A percentile compares a stretch with the other conserved stretches of the same genome.
Evolutionary conservation across 2,329 filamentous ascomycete species (phyloP).

Genomic region (Claviceps spartinae): DNA sequence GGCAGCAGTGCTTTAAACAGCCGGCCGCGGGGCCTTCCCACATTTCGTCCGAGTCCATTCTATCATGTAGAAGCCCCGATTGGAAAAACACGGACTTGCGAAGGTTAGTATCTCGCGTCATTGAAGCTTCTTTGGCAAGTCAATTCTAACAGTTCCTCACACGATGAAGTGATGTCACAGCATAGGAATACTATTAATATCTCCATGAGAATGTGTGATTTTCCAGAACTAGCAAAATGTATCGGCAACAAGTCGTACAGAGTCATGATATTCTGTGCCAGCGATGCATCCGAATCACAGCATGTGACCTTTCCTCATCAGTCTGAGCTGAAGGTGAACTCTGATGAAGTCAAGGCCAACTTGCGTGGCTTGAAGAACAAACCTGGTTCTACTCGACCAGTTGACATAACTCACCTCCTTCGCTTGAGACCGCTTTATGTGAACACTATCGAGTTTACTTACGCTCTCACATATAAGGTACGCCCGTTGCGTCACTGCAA

Average conservation of each 20-base stretch:
- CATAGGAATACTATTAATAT: conserved; percentile 36
- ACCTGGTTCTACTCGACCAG: conserved; percentile 83
- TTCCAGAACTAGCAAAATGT: conserved; percentile 40
- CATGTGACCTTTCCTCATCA: conserved; percentile 87
- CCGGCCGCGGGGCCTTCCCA: conserved; percentile 8
- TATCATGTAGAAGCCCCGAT: conserved; percentile 57
- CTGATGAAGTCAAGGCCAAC: conserved; percentile 81
- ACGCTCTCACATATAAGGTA: conserved; percentile 82
- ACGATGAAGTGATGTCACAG: conserved; percentile 37
- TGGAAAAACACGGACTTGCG: conserved; percentile 52
- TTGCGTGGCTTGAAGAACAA: conserved; percentile 91
- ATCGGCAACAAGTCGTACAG: conserved; percentile 47
- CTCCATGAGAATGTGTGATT: conserved; percentile 33
- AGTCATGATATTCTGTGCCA: conserved; percentile 74
- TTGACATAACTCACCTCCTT: conserved; percentile 72
- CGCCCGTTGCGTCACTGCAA: conserved; percentile 15
- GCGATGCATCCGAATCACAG: conserved; percentile 46
- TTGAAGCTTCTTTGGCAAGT: conserved; percentile 13
- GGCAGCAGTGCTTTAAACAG: conserved; percentile 9
- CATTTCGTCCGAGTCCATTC: conserved; percentile 68
- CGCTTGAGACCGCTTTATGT: conserved; percentile 54
- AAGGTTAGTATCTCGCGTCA: conserved; percentile 41
- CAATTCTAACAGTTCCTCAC: conserved; percentile 7
- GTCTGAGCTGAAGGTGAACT: conserved; percentile 83
- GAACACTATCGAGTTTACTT: conserved; percentile 76